Conservation (phyloP, 306 rosid genomes). For the Ormosia emarginata region DNA sequence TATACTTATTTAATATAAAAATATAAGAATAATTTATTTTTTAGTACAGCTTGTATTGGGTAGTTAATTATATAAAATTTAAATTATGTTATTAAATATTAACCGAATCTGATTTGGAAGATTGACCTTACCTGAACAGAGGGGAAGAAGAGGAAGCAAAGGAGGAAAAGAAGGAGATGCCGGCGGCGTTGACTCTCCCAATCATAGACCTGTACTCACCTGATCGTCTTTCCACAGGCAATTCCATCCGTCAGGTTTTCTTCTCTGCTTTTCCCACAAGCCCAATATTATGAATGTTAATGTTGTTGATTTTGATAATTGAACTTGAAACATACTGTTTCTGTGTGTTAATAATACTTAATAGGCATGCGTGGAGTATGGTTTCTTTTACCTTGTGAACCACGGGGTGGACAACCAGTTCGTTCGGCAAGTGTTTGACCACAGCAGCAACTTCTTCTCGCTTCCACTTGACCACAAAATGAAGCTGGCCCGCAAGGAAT, state of each 20-base stretch:
- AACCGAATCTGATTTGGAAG: not conserved
- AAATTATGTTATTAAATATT: too few relatives aligned
- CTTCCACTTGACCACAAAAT: slow-evolving; percentile 58
- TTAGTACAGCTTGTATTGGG: too few relatives aligned
- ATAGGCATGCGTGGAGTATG: slow-evolving; percentile 71
- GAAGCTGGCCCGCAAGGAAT: slow-evolving; percentile 50
- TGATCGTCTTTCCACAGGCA: slow-evolving; percentile 51
- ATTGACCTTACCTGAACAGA: not conserved
- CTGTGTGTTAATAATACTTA: too few relatives aligned
- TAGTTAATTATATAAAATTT: too few relatives aligned
- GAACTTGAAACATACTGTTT: too few relatives aligned
- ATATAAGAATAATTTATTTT: too few relatives aligned
- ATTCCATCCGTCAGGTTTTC: slow-evolving; percentile 57
- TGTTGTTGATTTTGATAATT: too few relatives aligned
- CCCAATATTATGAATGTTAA: not conserved
- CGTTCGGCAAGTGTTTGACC: slow-evolving; percentile 32
- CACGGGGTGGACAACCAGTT: slow-evolving; percentile 66
- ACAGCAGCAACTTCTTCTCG: slow-evolving; percentile 58
- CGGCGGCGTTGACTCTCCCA: slow-evolving; percentile 47
- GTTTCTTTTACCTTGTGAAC: slow-evolving; percentile 84
- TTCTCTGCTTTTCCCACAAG: not conserved
- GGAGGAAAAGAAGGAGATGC: slow-evolving; percentile 12
- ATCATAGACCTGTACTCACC: slow-evolving; percentile 64
- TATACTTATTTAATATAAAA: too few relatives aligned
- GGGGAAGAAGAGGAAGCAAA: not conserved